Evolutionary conservation across 2,329 filamentous ascomycete species (phyloP).

Genomic region (Cephalotrichum gorgonifer): DNA sequence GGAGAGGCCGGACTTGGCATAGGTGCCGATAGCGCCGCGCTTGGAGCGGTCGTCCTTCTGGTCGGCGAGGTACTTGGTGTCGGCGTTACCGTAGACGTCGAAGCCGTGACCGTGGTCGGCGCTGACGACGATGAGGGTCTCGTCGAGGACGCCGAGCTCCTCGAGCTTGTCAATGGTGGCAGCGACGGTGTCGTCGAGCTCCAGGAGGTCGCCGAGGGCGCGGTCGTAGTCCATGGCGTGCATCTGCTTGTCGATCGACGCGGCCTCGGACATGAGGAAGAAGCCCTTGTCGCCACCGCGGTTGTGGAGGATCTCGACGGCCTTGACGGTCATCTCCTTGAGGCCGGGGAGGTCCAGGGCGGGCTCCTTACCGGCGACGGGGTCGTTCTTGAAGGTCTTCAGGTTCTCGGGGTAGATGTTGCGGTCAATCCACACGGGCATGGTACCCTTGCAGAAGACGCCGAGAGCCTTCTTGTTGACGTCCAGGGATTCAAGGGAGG

Average conservation of each 20-base stretch:
- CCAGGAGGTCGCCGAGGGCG: slow-evolving; percentile 72
- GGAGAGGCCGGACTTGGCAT: slow-evolving; percentile 62
- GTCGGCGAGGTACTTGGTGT: slow-evolving; percentile 64
- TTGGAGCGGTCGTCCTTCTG: slow-evolving; percentile 60
- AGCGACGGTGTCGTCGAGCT: slow-evolving; percentile 74
- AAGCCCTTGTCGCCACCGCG: slow-evolving; percentile 61
- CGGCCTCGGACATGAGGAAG: slow-evolving; percentile 82
- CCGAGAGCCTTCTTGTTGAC: slow-evolving; percentile 58
- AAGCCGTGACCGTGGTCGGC: slow-evolving; percentile 89
- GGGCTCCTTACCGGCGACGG: slow-evolving; percentile 50
- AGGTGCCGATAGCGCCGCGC: slow-evolving; percentile 64
- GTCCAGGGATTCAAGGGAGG: slow-evolving; percentile 48
- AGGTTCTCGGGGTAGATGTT: slow-evolving; percentile 71
- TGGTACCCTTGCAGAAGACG: slow-evolving; percentile 64
- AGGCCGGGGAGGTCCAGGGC: slow-evolving; percentile 71
- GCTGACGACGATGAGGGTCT: slow-evolving; percentile 71
- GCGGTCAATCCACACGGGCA: slow-evolving; percentile 79
- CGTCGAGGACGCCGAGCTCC: slow-evolving; percentile 54
- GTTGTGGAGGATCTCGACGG: slow-evolving; percentile 65
- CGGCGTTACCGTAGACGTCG: slow-evolving; percentile 73
- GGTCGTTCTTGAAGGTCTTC: slow-evolving; percentile 54
- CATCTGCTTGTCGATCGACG: slow-evolving; percentile 86
- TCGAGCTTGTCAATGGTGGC: slow-evolving; percentile 64
- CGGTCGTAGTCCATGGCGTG: slow-evolving; percentile 78
- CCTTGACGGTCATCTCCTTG: slow-evolving; percentile 85